A percentile compares a stretch with the other conserved stretches of the same genome.
These are phyloP conservation scores for Lyophyllum atratum DNA, from an alignment of 768 basidiomycete genomes.

Conservation along the genomic window DNA sequence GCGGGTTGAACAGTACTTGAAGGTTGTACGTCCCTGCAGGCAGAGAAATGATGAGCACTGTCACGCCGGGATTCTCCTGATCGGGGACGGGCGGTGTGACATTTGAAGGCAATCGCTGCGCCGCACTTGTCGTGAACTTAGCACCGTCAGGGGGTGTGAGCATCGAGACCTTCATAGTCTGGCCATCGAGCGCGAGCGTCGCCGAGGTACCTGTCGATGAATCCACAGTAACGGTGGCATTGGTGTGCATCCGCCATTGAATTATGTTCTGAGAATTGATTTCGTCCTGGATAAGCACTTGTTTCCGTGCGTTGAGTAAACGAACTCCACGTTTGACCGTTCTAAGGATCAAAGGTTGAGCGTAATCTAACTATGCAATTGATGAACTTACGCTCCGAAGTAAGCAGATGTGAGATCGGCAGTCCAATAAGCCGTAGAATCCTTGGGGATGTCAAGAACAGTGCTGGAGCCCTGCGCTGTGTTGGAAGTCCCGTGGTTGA, in stretches of 20 bases:
- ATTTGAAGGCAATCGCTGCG: constrained; percentile 61
- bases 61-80: constrained; percentile 77
- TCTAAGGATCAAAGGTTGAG: constrained; percentile 34
- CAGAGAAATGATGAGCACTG: constrained; percentile 73
- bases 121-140: constrained; percentile 53
- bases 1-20: constrained; percentile 91
- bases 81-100: constrained; percentile 63
- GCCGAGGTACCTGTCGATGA: constrained; percentile 59
- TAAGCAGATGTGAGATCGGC: constrained; percentile 80
- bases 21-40: constrained; percentile 74
- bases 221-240: constrained; percentile 68
- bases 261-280: constrained; percentile 59
- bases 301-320: constrained; percentile 77
- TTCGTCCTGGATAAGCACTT: constrained; percentile 94
- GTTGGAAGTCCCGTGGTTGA: constrained; percentile 50
- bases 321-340: constrained; percentile 86
- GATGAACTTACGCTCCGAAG: constrained; percentile 58
- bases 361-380: constrained; percentile 9
- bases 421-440: constrained; percentile 82
- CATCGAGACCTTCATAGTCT: constrained; percentile 67
- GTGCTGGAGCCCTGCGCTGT: constrained; percentile 85
- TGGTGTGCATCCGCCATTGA: constrained; percentile 96
- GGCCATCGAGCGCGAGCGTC: constrained; percentile 68
- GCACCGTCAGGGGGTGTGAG: constrained; percentile 71
- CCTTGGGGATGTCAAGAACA: constrained; percentile 57